Base-by-base conservation (phyloP, 768 basidiomycete species). In the Fibroporia radiculosa region DNA sequence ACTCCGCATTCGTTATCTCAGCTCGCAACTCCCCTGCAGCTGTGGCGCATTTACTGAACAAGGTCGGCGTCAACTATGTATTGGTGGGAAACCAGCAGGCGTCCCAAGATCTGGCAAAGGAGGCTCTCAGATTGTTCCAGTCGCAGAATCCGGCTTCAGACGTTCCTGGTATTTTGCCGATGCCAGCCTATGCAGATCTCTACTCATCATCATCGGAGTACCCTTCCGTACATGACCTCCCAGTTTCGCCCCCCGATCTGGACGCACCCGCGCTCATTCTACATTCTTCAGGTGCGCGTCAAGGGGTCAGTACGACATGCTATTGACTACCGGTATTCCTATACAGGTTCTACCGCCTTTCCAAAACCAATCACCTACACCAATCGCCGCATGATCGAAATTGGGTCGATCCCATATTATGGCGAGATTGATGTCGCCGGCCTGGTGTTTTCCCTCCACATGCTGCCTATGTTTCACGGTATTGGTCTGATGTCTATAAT, bases 1-100 rank as follows among this genome's bases (percentile, higher is more conserved):
- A 40, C 33, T 45, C 36, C 24, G 49, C 58, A 0, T 69, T 69
- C 49, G 63, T 65, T 0, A 54, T 67, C 36, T 62, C 65, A 4
- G 50, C 55, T 1, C 55, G 64, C 4, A 66, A 66, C 49, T 65
- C 68, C 14, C 56, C 52, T 14, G 45, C 46, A 4, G 58, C 53
- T 1, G 43, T 63, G 4, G 64, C 64, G 1, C 54, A 66, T 34
- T 59, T 68, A 0, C 20, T 66, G 11, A 28, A 29, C 27, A 53
- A 52, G 36, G 55, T 48, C 2, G 47, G 47, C 12, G 54, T 54
- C 3, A 33, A 28, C 2, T 46, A 57, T 40, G n/a, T 68, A 10
- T 55, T 65, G 11, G 55, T 64, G 36, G 57, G 62, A 8, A 36
- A 42, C 3, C 64, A 65, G 13, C 42, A 42, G 3, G 19, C 61